phyloP scores from a whole-genome alignment of 495 filamentous ascomycete genomes.

The Neurospora sp. region DNA sequence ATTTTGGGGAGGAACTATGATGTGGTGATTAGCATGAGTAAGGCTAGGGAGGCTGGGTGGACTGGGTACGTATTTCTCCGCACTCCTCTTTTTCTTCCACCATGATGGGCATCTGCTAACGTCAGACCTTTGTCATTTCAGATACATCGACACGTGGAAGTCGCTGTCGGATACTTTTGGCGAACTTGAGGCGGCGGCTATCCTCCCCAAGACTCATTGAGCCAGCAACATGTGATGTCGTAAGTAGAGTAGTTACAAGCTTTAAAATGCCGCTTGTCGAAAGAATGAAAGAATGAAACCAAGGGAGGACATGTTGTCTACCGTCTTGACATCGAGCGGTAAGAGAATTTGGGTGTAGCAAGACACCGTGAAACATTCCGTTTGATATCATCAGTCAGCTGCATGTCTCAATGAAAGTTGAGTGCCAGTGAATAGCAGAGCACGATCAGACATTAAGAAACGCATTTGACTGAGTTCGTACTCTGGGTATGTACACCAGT shows the following conservation, averaged over 20 bases:
- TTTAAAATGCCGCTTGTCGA: neutral
- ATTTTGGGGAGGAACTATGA: constrained; percentile 41
- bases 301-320: neutral
- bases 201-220: constrained; percentile 18
- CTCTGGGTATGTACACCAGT: neutral
- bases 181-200: constrained; percentile 30
- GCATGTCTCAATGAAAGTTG: neutral
- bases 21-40: constrained; percentile 45
- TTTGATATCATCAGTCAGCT: neutral
- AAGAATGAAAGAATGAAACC: neutral
- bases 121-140: neutral
- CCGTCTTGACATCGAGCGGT: neutral
- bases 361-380: neutral
- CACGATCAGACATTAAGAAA: neutral
- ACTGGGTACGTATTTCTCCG: constrained; percentile 17
- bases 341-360: neutral
- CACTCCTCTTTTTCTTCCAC: neutral
- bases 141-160: constrained; percentile 44
- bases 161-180: constrained; percentile 37
- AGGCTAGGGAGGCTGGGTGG: constrained; percentile 44
- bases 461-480: neutral
- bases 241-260: neutral
- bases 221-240: neutral
- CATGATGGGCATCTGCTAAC: neutral
- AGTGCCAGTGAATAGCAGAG: neutral